Conservation (phyloP, 306 rosid species). For the Biancaea sappan region DNA sequence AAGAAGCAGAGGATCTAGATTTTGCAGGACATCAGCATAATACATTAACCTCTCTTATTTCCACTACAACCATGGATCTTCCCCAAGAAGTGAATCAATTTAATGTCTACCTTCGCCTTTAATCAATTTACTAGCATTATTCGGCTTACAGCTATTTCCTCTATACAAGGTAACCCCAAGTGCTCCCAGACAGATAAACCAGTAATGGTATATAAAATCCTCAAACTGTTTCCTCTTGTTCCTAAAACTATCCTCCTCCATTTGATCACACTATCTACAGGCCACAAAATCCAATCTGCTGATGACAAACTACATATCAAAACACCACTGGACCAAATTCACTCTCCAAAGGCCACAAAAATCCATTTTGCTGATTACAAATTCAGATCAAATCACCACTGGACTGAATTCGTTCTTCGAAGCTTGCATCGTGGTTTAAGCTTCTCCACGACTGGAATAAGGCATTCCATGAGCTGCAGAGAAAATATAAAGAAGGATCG, state of each 20-base stretch:
- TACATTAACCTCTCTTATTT: not conserved
- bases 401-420: conserved; percentile 55
- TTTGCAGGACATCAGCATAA: not conserved
- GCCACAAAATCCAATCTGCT: conserved; percentile 1
- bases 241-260: conserved; percentile 21
- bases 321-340: conserved; percentile 37
- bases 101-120: not conserved
- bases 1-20: conserved; percentile 1
- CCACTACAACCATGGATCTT: conserved; percentile 18
- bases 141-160: conserved; percentile 13
- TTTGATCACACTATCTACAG: conserved; percentile 26
- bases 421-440: conserved; percentile 45
- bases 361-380: not conserved
- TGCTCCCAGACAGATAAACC: conserved; percentile 5
- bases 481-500: not conserved
- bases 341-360: not conserved
- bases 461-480: conserved; percentile 71
- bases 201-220: not conserved
- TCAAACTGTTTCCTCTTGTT: not conserved
- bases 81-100: conserved; percentile 14
- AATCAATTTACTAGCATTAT: not conserved
- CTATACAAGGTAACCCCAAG: conserved; percentile 22
- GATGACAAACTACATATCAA: conserved; percentile 12
- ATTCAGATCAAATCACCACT: conserved; percentile 17
- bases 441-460: conserved; percentile 59